phyloP scores from a whole-genome alignment of 2,329 filamentous ascomycete genomes.

The Catunica adiposa region DNA sequence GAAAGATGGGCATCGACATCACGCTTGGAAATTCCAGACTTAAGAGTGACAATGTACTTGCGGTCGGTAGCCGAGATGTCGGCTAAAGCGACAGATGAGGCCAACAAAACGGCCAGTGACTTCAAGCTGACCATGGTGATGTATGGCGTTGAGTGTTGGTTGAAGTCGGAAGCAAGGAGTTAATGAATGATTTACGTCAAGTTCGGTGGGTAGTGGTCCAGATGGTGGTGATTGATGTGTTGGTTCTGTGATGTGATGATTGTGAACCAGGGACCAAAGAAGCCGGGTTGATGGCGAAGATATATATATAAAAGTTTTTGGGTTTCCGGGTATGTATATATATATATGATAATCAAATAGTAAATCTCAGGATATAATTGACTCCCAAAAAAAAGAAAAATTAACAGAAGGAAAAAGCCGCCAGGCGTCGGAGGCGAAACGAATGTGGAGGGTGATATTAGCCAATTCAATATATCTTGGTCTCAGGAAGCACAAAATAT shows the following conservation, averaged over 20 bases:
- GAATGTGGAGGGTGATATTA: too few relatives aligned
- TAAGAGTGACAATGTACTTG: constrained; percentile 32
- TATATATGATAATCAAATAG: not conserved
- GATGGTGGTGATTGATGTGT: not conserved
- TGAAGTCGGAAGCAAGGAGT: not conserved
- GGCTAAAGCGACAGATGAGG: constrained; percentile 16
- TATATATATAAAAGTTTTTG: not conserved
- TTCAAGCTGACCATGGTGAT: constrained; percentile 16
- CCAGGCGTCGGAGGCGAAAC: too few relatives aligned
- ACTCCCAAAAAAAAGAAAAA: too few relatives aligned
- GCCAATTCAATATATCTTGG: too few relatives aligned
- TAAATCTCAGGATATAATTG: too few relatives aligned
- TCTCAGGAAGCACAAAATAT: too few relatives aligned
- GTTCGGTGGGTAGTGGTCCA: not conserved
- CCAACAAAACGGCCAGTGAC: constrained; percentile 15
- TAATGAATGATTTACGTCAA: not conserved
- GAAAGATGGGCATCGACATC: constrained; percentile 22
- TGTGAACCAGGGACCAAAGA: constrained; percentile 1
- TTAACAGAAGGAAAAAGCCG: too few relatives aligned
- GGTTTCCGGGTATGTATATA: too few relatives aligned
- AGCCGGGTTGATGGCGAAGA: not conserved
- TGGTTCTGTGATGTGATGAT: not conserved
- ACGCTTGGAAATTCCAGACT: constrained; percentile 21
- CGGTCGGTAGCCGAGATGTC: constrained; percentile 17
- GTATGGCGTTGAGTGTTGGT: not conserved